A percentile compares a stretch with the other conserved stretches of the same genome.
These are phyloP conservation scores for Boechera retrofracta DNA, from an alignment of 345 rosid genomes.

Conservation along the genomic window DNA sequence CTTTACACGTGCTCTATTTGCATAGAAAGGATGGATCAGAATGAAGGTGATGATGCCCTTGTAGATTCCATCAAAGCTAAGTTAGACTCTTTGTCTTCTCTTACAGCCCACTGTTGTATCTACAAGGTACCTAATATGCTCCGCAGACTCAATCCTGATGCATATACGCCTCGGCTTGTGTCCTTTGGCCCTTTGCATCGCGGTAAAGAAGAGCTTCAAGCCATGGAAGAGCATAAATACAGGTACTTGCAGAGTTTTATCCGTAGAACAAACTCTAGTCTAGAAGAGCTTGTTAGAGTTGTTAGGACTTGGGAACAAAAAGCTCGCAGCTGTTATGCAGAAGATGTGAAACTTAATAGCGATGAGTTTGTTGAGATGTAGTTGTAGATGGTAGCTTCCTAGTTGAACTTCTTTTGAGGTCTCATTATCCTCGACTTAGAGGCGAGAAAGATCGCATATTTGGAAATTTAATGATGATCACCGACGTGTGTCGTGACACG, in stretches of 20 bases:
- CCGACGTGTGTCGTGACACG: conserved; percentile 38
- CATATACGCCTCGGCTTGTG: conserved; percentile 35
- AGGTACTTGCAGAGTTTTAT: conserved; percentile 44
- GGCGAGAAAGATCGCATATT: conserved; percentile 41
- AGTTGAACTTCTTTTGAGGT: conserved; percentile 47
- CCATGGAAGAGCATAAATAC: conserved; percentile 45
- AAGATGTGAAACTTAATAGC: conserved; percentile 23
- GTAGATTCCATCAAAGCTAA: conserved; percentile 30
- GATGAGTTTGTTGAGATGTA: conserved; percentile 44
- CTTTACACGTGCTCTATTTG: background rate
- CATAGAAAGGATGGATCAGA: background rate
- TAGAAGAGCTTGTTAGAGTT: conserved; percentile 28
- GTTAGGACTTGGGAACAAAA: conserved; percentile 39
- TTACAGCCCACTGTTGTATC: conserved; percentile 33
- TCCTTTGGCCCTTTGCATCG: conserved; percentile 41
- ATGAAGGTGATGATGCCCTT: background rate
- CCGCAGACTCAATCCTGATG: conserved; percentile 33
- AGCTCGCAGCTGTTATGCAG: conserved; percentile 45
- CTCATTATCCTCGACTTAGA: conserved; percentile 4
- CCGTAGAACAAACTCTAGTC: conserved; percentile 23
- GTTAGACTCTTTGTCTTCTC: conserved; percentile 36
- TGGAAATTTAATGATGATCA: conserved; percentile 44
- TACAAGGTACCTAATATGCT: conserved; percentile 43
- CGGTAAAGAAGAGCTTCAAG: conserved; percentile 25
- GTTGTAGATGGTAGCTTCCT: conserved; percentile 46